phyloP scores from a whole-genome alignment of 495 filamentous ascomycete species.

The Penicillium robsamsonii region DNA sequence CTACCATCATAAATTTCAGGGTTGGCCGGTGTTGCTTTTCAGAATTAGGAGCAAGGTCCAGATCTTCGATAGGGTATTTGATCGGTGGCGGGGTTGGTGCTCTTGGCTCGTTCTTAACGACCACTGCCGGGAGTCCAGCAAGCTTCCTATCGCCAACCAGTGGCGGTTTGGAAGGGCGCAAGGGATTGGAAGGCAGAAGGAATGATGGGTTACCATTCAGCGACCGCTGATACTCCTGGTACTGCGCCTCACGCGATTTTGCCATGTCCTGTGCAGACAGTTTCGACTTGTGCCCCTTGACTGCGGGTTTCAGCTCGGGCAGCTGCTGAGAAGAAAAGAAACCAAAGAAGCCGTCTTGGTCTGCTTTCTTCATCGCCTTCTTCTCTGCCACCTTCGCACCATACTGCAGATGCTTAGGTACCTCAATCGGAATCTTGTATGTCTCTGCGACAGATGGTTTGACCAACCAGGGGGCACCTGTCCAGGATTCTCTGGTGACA shows the following conservation, averaged over 20 bases:
- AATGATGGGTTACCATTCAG: slow-evolving; percentile 52
- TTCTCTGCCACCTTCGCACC: slow-evolving; percentile 75
- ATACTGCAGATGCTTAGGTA: slow-evolving; percentile 80
- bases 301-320: slow-evolving; percentile 76
- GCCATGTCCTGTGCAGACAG: slow-evolving; percentile 43
- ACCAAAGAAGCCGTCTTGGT: slow-evolving; percentile 52
- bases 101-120: slow-evolving; percentile 40
- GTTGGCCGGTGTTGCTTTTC: slow-evolving; percentile 63
- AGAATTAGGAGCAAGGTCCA: slow-evolving; percentile 66
- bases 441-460: slow-evolving; percentile 79
- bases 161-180: slow-evolving; percentile 37
- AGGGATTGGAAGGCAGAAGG: slow-evolving; percentile 31
- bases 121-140: slow-evolving; percentile 25
- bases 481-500: slow-evolving; percentile 87
- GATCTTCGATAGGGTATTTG: slow-evolving; percentile 93
- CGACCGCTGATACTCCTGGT: slow-evolving; percentile 52
- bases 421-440: slow-evolving; percentile 78
- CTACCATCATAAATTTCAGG: slow-evolving; percentile 71
- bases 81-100: slow-evolving; percentile 73
- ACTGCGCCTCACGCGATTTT: slow-evolving; percentile 48
- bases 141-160: slow-evolving; percentile 42
- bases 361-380: slow-evolving; percentile 70
- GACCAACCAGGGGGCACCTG: slow-evolving; percentile 91
- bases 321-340: slow-evolving; percentile 57
- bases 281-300: slow-evolving; percentile 74